These are phyloP conservation scores for Yamadazyma mexicana DNA, from an alignment of 1,139 yeast genomes.

Conservation along the genomic window DNA sequence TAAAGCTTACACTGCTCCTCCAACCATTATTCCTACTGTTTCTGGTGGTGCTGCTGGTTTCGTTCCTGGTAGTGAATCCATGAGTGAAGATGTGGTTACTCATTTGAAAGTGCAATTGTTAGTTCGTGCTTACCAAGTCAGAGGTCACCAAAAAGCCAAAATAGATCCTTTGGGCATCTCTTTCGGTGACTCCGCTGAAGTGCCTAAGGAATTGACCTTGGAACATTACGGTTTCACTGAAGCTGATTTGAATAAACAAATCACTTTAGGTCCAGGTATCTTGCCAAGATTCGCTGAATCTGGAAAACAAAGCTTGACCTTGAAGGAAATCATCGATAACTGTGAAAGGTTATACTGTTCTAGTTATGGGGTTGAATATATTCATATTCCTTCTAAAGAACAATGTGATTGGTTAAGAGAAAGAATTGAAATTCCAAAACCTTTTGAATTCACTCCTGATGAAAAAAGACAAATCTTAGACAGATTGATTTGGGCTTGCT, in stretches of 20 bases:
- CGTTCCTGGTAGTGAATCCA: slow-evolving; percentile 47
- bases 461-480: slow-evolving; percentile 96
- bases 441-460: slow-evolving; percentile 80
- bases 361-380: slow-evolving; percentile 89
- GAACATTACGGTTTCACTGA: slow-evolving; percentile 91
- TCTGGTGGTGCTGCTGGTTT: slow-evolving; percentile 69
- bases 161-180: slow-evolving; percentile 93
- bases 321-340: slow-evolving; percentile 72
- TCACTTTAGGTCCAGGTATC: slow-evolving; percentile 96
- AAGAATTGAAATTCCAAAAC: slow-evolving; percentile 88
- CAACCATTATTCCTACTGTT: slow-evolving; percentile 75
- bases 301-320: slow-evolving; percentile 64
- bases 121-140: slow-evolving; percentile 97
- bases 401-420: slow-evolving; percentile 99
- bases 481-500: slow-evolving; percentile 94
- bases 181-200: slow-evolving; percentile 59
- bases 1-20: slow-evolving; percentile 86
- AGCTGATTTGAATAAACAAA: slow-evolving; percentile 77
- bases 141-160: slow-evolving; percentile 95
- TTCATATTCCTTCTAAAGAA: slow-evolving; percentile 93
- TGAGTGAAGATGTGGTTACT: slow-evolving; percentile 67
- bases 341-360: slow-evolving; percentile 89
- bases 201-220: slow-evolving; percentile 85
- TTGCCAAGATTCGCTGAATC: slow-evolving; percentile 82
- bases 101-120: slow-evolving; percentile 94